Evolutionary conservation across 345 rosid genomes (phyloP), one percentile per base, ranked within the genome.

Genomic region (Lepidium didymum): DNA sequence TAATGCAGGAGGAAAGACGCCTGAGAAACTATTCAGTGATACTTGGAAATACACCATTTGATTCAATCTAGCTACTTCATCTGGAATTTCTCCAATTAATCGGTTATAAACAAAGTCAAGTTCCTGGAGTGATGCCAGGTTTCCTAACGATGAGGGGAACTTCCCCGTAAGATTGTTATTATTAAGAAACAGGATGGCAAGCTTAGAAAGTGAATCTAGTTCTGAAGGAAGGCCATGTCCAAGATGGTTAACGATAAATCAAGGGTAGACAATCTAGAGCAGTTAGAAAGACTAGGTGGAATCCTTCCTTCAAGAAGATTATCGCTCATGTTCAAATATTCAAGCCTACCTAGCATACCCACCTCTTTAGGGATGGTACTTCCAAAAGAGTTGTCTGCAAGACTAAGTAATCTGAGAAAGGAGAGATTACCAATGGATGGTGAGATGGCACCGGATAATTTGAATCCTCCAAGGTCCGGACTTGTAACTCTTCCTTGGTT

Each of bases 401-500:
- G 80, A 47, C 60, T 13, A 8, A 72, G 56, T 34, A 2, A 25
- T 57, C 69, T 75, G 44, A 79, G 69, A 55, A 72, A 79, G 3
- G 79, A 70, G 49, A 79, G 66, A 56, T 79, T 79, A 44, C 82
- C 82, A 8, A 79, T 63, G 18, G 72, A 59, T 0, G 80, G 80
- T 14, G 78, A 71, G 19, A 79, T 10, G 6, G 13, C 42, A 6
- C 82, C 80, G 3, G 21, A 7, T 14, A 79, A 2, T 3, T 29
- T 49, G 33, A 41, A 55, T 7, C 72, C 69, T 8, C 25, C 62
- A 35, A 79, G 69, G 58, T 79, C 69, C 43, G 76, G 37, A 37
- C 62, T 33, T 11, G 16, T 55, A 37, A 76, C 82, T 64, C 82
- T 73, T 15, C 31, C 40, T 37, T 31, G 56, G 3, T 1, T 58